Evolutionary conservation across 495 filamentous ascomycete genomes (phyloP), one percentile per base, ranked within the genome.

Genomic region (Daldinia decipiens): DNA sequence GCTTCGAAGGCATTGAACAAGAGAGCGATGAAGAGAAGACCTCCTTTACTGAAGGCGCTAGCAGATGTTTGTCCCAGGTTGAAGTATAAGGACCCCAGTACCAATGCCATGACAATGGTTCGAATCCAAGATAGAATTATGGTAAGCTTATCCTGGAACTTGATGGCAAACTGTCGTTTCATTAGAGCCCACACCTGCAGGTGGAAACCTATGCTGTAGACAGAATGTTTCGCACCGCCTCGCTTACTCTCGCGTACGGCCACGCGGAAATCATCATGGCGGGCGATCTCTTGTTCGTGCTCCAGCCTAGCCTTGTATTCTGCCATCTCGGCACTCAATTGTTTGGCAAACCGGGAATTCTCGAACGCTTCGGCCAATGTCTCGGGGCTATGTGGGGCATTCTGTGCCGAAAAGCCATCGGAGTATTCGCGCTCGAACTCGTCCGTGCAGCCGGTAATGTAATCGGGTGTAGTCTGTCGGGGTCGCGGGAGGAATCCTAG

Each of bases 381-480:
- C 17, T 87, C 85, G 0, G 92, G 86, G 13, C 81, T 88, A 51
- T 88, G 87, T 0, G 92, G 93, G 4, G 89, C 91, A 73, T 92
- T 87, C 3, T 79, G 78, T 0, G 81, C 78, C 39, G 86, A 87
- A 54, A 85, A 78, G 5, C 91, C 91, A 6, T 86, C 80, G 38
- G 89, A 85, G 77, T 92, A 94, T 39, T 92, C 89, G 38, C 93
- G 88, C 72, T 95, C 91, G 67, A 90, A 93, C 7, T 91, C 89
- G 75, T 96, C 92, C 1, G 93, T 95, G 73, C 89, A 92, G 13
- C 91, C 91, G 7, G 93, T 96, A 21, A 97, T 82, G 68, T 92
- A 97, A 74, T 97, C 93, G 0, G 92, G 89, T 0, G 92, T 95
- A 0, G 93, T 97, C 74, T 93, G 91, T 40, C 93, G 83, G n/a